A percentile compares a stretch with the other conserved stretches of the same genome.
Conservation (phyloP, 202 grass and related monocot species). For the Schoenoplectus tabernaemontani region DNA sequence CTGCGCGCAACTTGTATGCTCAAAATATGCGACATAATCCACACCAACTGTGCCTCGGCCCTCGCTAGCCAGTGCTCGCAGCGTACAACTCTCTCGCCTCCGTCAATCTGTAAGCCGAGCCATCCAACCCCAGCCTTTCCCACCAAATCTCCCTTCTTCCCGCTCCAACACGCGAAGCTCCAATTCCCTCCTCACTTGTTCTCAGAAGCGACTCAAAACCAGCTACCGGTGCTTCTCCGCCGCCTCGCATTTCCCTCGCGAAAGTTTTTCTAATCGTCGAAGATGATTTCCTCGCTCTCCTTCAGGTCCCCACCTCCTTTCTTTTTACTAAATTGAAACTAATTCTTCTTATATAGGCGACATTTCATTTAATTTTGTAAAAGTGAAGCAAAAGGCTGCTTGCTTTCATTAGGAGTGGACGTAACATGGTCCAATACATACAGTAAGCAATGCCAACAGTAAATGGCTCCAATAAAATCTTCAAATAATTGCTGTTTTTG, state of each 20-base stretch:
- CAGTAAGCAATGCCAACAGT: neutral
- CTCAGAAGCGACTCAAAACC: neutral
- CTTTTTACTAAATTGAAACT: neutral
- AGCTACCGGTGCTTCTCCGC: neutral
- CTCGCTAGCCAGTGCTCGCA: too few species aligned
- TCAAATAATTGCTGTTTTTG: neutral
- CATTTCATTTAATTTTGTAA: neutral
- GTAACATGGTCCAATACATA: neutral
- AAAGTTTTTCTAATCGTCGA: constrained; percentile 59
- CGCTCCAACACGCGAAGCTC: neutral
- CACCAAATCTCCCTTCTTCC: neutral
- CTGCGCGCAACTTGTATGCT: too few species aligned
- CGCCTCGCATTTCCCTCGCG: constrained; percentile 14
- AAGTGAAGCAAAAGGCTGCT: neutral
- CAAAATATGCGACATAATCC: too few species aligned
- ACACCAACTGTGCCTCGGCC: too few species aligned
- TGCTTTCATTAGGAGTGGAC: too few species aligned
- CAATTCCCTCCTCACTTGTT: neutral
- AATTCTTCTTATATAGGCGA: neutral
- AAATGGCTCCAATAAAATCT: neutral
- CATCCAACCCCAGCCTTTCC: constrained; percentile 11
- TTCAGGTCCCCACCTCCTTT: constrained; percentile 37
- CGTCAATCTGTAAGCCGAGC: too few species aligned
- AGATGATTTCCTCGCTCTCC: constrained; percentile 66
- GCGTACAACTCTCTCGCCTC: too few species aligned